phyloP scores from a whole-genome alignment of 257 asterid species.

The Ophiorrhiza pumila region DNA sequence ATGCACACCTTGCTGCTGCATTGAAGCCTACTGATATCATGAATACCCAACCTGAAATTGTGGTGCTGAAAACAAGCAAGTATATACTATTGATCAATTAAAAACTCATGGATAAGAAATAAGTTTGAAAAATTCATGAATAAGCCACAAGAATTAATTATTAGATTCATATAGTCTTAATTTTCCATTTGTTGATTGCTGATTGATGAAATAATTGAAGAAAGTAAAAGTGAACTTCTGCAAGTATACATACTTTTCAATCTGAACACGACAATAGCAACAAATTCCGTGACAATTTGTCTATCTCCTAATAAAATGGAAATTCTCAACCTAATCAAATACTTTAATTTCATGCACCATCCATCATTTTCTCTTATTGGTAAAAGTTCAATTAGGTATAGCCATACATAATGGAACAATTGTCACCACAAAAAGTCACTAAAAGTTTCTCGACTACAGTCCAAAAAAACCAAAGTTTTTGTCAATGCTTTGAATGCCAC shows the following conservation, averaged over 20 bases:
- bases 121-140: too few relatives aligned
- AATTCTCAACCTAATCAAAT: background rate
- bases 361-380: background rate
- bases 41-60: constrained; percentile 31
- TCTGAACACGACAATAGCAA: too few relatives aligned
- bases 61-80: constrained; percentile 22
- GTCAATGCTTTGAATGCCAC: background rate
- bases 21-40: constrained; percentile 37
- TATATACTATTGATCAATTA: too few relatives aligned
- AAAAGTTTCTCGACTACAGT: background rate
- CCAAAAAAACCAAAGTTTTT: background rate
- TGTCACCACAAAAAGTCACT: background rate
- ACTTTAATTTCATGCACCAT: background rate
- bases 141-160: too few relatives aligned
- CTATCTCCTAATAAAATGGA: background rate
- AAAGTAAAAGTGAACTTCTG: too few relatives aligned
- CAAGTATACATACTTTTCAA: too few relatives aligned
- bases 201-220: too few relatives aligned
- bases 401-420: background rate
- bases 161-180: too few relatives aligned
- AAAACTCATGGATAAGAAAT: too few relatives aligned
- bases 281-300: background rate
- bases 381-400: background rate
- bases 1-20: constrained; percentile 32
- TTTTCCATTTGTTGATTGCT: too few relatives aligned